phyloP scores from a whole-genome alignment of 2,329 filamentous ascomycete genomes.

The Penicillium brasilianum region DNA sequence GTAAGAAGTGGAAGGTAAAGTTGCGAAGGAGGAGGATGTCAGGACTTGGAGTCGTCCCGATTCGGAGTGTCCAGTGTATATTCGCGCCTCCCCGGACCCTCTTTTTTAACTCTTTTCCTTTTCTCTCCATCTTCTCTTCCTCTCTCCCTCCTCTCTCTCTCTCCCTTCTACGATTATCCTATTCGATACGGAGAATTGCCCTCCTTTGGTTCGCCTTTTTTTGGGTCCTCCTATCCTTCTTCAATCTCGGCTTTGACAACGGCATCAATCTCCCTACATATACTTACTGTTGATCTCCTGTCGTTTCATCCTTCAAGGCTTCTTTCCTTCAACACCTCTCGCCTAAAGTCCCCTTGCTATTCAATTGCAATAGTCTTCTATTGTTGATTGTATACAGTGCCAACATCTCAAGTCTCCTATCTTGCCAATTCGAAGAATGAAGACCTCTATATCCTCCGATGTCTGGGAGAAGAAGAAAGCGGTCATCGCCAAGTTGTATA shows the following conservation, averaged over 20 bases:
- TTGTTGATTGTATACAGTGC: neutral
- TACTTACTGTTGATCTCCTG: neutral
- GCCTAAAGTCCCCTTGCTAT: no score
- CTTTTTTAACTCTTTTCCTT: slow-evolving; percentile 1
- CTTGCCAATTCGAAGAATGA: slow-evolving; percentile 37
- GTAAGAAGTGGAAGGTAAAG: neutral
- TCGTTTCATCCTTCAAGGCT: neutral
- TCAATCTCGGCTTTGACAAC: neutral
- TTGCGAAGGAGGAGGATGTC: neutral
- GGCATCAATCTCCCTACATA: neutral
- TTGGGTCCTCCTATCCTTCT: neutral
- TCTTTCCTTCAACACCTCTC: neutral
- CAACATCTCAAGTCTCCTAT: neutral
- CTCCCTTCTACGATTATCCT: neutral
- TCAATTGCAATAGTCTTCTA: neutral
- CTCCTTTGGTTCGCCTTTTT: slow-evolving; percentile 1
- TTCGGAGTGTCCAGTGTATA: slow-evolving; percentile 4
- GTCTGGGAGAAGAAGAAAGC: slow-evolving; percentile 52
- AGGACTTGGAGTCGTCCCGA: neutral
- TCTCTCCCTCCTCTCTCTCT: slow-evolving; percentile 5
- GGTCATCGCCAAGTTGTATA: slow-evolving; percentile 48
- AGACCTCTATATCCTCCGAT: slow-evolving; percentile 50
- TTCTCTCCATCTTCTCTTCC: neutral
- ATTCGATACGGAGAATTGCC: neutral
- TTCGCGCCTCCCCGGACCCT: slow-evolving; percentile 19